phyloP scores from a whole-genome alignment of 2,329 filamentous ascomycete species.

The Fonsecaea multimorphosa region DNA sequence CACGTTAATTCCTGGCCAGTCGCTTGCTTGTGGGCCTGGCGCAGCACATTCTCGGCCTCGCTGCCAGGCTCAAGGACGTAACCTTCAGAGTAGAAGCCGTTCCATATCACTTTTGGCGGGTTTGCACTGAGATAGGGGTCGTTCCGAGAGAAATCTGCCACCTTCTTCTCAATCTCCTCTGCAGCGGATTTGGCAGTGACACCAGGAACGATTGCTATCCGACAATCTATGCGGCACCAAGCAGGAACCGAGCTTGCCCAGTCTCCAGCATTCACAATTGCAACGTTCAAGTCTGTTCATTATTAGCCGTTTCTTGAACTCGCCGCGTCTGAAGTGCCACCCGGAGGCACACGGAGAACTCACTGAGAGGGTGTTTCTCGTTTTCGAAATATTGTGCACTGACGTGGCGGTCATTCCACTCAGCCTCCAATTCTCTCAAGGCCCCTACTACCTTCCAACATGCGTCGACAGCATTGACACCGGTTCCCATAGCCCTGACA shows the following conservation, averaged over 20 bases:
- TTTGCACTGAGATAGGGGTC: constrained; percentile 41
- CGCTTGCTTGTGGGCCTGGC: constrained; percentile 37
- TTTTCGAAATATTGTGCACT: constrained; percentile 28
- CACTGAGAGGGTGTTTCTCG: constrained; percentile 34
- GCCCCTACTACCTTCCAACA: constrained; percentile 32
- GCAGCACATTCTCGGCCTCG: constrained; percentile 35
- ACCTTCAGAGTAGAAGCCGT: constrained; percentile 39
- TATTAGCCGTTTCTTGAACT: neutral
- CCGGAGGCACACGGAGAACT: constrained; percentile 12
- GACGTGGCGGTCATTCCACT: constrained; percentile 33
- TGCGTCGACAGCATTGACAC: constrained; percentile 34
- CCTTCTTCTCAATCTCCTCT: constrained; percentile 41
- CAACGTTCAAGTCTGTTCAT: constrained; percentile 32
- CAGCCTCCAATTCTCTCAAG: constrained; percentile 33
- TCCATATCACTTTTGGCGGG: constrained; percentile 40
- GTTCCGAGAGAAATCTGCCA: constrained; percentile 39
- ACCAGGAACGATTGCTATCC: constrained; percentile 33
- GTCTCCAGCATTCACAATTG: constrained; percentile 35
- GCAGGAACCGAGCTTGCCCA: constrained; percentile 34
- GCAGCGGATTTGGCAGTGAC: constrained; percentile 34
- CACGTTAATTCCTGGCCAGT: constrained; percentile 32
- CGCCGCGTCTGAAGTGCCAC: neutral
- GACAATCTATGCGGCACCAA: constrained; percentile 35
- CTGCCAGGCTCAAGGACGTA: constrained; percentile 41
- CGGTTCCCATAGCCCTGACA: constrained; percentile 32